These are phyloP conservation scores for Boletus subparvulus DNA, from an alignment of 768 basidiomycete species.

Conservation along the genomic window DNA sequence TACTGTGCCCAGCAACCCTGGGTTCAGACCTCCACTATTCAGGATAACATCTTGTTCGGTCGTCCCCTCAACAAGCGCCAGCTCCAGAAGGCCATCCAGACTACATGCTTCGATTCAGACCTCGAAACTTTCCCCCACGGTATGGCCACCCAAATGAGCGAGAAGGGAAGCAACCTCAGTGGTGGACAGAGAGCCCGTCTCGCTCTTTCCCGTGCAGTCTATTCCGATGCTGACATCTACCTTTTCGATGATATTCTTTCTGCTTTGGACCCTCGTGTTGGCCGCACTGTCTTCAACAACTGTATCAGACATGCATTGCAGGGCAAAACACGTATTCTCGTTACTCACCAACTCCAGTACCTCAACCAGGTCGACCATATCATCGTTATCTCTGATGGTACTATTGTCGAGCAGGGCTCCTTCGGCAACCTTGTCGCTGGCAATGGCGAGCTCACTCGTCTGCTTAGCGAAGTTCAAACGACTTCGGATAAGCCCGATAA, in stretches of 20 bases:
- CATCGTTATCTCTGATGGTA: slow-evolving; percentile 46
- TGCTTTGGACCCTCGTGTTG: slow-evolving; percentile 47
- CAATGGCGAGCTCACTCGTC: slow-evolving; percentile 27
- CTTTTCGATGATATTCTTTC: slow-evolving; percentile 49
- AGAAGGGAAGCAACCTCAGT: slow-evolving; percentile 44
- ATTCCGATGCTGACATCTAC: slow-evolving; percentile 41
- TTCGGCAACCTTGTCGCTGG: slow-evolving; percentile 38
- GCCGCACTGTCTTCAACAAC: slow-evolving; percentile 33
- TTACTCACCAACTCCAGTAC: slow-evolving; percentile 33
- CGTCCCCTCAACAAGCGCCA: slow-evolving; percentile 26
- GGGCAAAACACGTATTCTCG: slow-evolving; percentile 29
- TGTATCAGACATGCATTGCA: slow-evolving; percentile 24
- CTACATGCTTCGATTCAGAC: slow-evolving; percentile 30
- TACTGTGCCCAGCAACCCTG: slow-evolving; percentile 36
- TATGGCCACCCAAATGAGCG: slow-evolving; percentile 45
- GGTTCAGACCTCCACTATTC: slow-evolving; percentile 31
- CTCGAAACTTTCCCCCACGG: slow-evolving; percentile 30
- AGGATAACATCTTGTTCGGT: slow-evolving; percentile 34
- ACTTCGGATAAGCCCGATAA: slow-evolving; percentile 3
- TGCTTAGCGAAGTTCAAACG: slow-evolving; percentile 23
- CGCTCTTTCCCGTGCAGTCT: slow-evolving; percentile 46
- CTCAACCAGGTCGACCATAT: slow-evolving; percentile 42
- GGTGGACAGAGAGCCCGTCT: slow-evolving; percentile 54
- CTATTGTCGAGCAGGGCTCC: slow-evolving; percentile 44
- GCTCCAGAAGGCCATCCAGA: slow-evolving; percentile 28